Conservation (phyloP, 805 yeast genomes). For the Jamesozyma jinghongensis region DNA sequence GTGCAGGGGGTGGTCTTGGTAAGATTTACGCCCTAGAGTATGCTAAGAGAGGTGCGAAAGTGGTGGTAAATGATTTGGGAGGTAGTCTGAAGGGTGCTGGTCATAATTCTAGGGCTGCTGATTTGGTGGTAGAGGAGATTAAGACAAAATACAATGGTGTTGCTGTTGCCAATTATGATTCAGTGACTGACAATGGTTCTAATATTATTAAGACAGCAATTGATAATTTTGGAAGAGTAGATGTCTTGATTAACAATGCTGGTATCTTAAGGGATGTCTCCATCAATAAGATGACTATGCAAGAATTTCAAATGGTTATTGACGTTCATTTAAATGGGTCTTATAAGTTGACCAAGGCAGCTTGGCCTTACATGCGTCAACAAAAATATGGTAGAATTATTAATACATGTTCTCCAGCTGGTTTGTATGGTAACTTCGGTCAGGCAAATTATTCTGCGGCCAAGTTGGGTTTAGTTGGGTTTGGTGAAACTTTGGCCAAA, state of each 20-base stretch:
- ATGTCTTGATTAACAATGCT: slow-evolving; percentile 85
- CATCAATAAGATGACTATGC: slow-evolving; percentile 75
- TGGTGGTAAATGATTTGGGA: slow-evolving; percentile 91
- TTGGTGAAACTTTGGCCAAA: slow-evolving; percentile 89
- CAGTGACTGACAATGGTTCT: slow-evolving; percentile 71
- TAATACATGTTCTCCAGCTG: slow-evolving; percentile 97
- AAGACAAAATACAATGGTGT: slow-evolving; percentile 54
- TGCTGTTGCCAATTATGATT: slow-evolving; percentile 92
- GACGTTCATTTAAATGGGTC: slow-evolving; percentile 90
- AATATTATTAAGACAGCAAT: slow-evolving; percentile 80
- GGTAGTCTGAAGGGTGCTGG: slow-evolving; percentile 73
- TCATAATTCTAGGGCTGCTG: slow-evolving; percentile 68
- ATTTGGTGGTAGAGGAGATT: slow-evolving; percentile 81
- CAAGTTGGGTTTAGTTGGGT: slow-evolving; percentile 79
- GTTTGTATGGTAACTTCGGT: slow-evolving; percentile 93
- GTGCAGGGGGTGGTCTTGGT: slow-evolving; percentile 97
- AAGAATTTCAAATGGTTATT: slow-evolving; percentile 69
- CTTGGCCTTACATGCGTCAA: slow-evolving; percentile 82
- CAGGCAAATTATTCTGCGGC: slow-evolving; percentile 95
- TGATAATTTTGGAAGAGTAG: slow-evolving; percentile 79
- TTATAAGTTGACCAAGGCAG: slow-evolving; percentile 72
- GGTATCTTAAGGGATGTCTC: slow-evolving; percentile 87
- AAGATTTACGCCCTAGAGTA: slow-evolving; percentile 77
- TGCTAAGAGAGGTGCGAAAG: slow-evolving; percentile 88
- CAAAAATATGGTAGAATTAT: slow-evolving; percentile 84